These are phyloP conservation scores for Phyllosticta capitalensis DNA, from an alignment of 2,329 filamentous ascomycete genomes.

Conservation along the genomic window DNA sequence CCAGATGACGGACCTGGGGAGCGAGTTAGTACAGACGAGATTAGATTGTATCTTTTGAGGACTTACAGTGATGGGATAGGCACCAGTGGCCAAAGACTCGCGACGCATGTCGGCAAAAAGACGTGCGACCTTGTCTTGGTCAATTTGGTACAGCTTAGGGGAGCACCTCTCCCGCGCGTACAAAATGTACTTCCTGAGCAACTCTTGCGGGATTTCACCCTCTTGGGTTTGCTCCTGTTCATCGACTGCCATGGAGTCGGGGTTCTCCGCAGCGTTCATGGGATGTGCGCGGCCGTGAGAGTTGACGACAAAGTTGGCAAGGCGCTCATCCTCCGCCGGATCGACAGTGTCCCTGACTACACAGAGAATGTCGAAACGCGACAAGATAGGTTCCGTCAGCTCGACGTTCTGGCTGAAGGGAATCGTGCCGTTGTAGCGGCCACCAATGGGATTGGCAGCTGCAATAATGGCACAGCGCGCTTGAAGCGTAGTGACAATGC, in stretches of 20 bases:
- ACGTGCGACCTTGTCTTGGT: conserved; percentile 90
- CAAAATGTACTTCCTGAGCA: conserved; percentile 92
- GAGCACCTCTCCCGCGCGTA: conserved; percentile 83
- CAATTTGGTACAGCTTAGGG: conserved; percentile 93
- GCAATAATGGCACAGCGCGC: conserved; percentile 94
- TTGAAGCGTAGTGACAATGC: conserved; percentile 94
- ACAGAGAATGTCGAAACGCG: conserved; percentile 94
- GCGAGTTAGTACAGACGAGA: not conserved
- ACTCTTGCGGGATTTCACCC: conserved; percentile 77
- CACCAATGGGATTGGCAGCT: conserved; percentile 91
- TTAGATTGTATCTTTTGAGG: not conserved
- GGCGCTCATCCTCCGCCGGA: conserved; percentile 79
- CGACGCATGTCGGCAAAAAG: conserved; percentile 94
- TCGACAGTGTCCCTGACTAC: conserved; percentile 95
- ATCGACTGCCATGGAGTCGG: conserved; percentile 55
- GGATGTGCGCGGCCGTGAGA: conserved; percentile 89
- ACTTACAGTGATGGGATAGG: conserved; percentile 93
- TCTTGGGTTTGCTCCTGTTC: conserved; percentile 40
- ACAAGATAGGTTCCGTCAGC: conserved; percentile 91
- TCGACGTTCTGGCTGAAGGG: conserved; percentile 96
- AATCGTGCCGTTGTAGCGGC: conserved; percentile 91
- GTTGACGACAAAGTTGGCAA: conserved; percentile 89
- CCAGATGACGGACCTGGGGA: conserved; percentile 82
- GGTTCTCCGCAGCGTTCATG: conserved; percentile 23
- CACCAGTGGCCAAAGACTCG: conserved; percentile 85